Conservation (phyloP, 345 rosid species). For the Pugionium cornutum region DNA sequence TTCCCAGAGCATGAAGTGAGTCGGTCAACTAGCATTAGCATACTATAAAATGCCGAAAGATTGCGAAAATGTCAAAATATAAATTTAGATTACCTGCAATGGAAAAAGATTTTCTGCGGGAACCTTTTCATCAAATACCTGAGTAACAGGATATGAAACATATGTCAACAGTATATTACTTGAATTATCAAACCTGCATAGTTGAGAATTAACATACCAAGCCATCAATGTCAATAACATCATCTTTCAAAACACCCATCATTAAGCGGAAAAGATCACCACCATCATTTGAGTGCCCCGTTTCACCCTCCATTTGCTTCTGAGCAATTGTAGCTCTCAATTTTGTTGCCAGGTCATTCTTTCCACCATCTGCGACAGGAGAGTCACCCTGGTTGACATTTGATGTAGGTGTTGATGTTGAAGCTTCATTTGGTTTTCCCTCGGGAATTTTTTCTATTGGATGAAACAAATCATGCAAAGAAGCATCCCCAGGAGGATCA, state of each 20-base stretch:
- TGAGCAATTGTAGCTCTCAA: constrained; percentile 93
- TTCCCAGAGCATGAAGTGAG: constrained; percentile 27
- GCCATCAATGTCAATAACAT: constrained; percentile 91
- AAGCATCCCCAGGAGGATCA: constrained; percentile 96
- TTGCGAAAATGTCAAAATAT: constrained; percentile 7
- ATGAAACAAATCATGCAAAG: constrained; percentile 92
- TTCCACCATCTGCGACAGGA: constrained; percentile 60
- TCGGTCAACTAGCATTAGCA: constrained; percentile 12
- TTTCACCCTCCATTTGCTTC: constrained; percentile 87
- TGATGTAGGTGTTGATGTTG: constrained; percentile 71
- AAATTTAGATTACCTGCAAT: constrained; percentile 63
- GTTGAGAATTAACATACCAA: constrained; percentile 60
- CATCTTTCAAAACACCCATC: constrained; percentile 88
- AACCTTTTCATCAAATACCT: constrained; percentile 86
- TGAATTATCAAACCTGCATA: constrained; percentile 9
- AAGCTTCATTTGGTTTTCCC: constrained; percentile 66
- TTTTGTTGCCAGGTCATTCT: constrained; percentile 84
- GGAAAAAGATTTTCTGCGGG: constrained; percentile 90
- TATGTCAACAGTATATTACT: constrained; percentile 12
- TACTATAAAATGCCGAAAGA: not conserved
- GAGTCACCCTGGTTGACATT: constrained; percentile 61
- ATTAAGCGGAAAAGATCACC: constrained; percentile 77
- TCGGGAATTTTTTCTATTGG: constrained; percentile 64
- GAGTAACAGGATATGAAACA: constrained; percentile 33
- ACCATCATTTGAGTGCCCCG: constrained; percentile 77